Evolutionary conservation across 2,329 filamentous ascomycete species (phyloP), one percentile per base, ranked within the genome.

Genomic region (Raffaelea albimanens): DNA sequence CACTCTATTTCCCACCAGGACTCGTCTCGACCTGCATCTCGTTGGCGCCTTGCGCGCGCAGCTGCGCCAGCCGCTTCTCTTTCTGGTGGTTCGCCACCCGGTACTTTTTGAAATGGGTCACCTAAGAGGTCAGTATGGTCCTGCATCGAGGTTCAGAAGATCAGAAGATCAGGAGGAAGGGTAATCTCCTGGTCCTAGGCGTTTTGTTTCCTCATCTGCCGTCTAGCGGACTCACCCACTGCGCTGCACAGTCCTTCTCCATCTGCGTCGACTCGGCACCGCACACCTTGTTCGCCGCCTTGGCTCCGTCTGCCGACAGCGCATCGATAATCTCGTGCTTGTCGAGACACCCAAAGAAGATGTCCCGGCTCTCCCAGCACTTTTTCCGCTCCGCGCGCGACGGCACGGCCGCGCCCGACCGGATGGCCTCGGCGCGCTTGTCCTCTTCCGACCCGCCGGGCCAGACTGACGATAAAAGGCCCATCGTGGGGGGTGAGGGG

Each of bases 51-150:
- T 91, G 83, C 42, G 73, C 75, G 61, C 84, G 75, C 57, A 95
- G 77, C 61, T 80, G 79, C 58, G 85, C 83, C 54, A 95, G 70
- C 21, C 87, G 85, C 67, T 82, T 73, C 60, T 86, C 83, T 67
- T 91, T 88, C 58, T 95, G 86, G 60, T 86, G 77, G 57, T 98
- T 93, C 68, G 94, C 91, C 33, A 97, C 87, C 59, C 93, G 77
- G 69, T 89, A 85, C 67, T 96, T 90, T 73, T 97, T 96, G 69
- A 98, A 98, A 67, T 98, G 97, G 67, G 89, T 88, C 52, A 96
- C 86, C 87, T 93, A 21, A 5, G 14, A n/a, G 43, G 10, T 43
- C 4, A 38, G 34, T n/a, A 4, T 5, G 31, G 19, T n/a, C n/a
- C n/a, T n/a, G n/a, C n/a, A n/a, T n/a, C n/a, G n/a, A n/a, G n/a